Base-by-base conservation (phyloP, 2,329 filamentous ascomycete genomes). In the Fusarium chlamydosporum region DNA sequence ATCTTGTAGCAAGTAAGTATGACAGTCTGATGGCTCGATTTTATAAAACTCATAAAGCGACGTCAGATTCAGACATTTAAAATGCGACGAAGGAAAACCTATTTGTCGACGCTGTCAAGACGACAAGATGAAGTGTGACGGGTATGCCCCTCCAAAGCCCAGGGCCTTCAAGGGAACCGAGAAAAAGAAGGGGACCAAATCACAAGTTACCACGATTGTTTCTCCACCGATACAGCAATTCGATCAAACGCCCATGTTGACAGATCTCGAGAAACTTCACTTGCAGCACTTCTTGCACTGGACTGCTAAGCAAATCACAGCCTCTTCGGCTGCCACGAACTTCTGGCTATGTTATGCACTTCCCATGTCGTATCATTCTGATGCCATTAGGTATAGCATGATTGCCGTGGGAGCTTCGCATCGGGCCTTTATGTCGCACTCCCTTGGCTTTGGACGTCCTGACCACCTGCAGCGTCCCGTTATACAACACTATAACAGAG, bases 71-170 rank as follows among this genome's bases (percentile, higher is more conserved):
- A 46, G 60, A 1, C 58, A 63, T 33, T n/a, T 63, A 0, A 63
- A 56, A 43, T 63, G 60, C 4, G 60, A 63, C 1, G 60, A 63
- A 56, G 26, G 9, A 33, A 62, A 56, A 13, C 60, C 60, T 3
- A 27, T 27, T 18, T 63, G 60, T 18, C 58, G 50, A 38, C 42
- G 60, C 35, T 63, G 60, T n/a, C 18, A 33, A 16, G 40, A 63
- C n/a, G 60, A 63, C 40, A 63, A 38, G 13, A 46, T 63, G 31
- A 63, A 48, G 41, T 63, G 60, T 4, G 60, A 63, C 5, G 60
- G 58, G 23, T 63, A 63, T 15, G 48, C 59, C 7, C 60, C 48
- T 12, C 60, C 58, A 0, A 63, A 56, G 31, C 42, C 42, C 4
- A 63, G 54, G 3, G 20, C n/a, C 4, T 6, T 23, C 1, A 60